Conservation (phyloP, 805 yeast species). For the Novakomyces olei region DNA sequence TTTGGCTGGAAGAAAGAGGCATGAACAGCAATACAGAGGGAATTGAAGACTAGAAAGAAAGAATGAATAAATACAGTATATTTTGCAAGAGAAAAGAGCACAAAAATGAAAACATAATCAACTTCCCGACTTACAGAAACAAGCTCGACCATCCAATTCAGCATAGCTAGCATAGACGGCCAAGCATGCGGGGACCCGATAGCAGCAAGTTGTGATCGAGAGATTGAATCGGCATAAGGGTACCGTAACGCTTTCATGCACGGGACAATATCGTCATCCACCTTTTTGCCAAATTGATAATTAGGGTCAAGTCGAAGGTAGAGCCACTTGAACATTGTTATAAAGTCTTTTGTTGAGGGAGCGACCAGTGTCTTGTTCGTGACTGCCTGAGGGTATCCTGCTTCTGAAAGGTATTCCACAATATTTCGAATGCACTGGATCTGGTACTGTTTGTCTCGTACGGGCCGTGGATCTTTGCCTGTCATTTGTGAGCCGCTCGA, state of each 20-base stretch:
- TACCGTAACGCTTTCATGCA: slow-evolving; percentile 44
- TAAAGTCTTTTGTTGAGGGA: slow-evolving; percentile 79
- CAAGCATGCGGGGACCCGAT: slow-evolving; percentile 69
- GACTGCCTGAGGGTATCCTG: slow-evolving; percentile 46
- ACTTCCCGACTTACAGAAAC: slow-evolving; percentile 13
- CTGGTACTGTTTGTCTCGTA: slow-evolving; percentile 52
- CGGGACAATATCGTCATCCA: slow-evolving; percentile 55
- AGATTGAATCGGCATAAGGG: slow-evolving; percentile 61
- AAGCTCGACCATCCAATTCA: slow-evolving; percentile 57
- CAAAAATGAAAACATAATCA: too few species aligned
- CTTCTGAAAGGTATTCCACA: slow-evolving; percentile 40
- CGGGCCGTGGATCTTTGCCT: slow-evolving; percentile 47
- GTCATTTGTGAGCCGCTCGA: too few species aligned
- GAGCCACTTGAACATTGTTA: slow-evolving; percentile 54
- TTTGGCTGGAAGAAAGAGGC: too few species aligned
- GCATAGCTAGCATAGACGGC: slow-evolving; percentile 63
- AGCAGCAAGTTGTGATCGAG: slow-evolving; percentile 69
- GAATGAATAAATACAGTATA: too few species aligned
- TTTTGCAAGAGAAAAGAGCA: too few species aligned
- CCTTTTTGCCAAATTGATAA: slow-evolving; percentile 39
- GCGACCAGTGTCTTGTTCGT: slow-evolving; percentile 39
- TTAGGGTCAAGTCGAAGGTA: slow-evolving; percentile 63
- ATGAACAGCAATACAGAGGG: too few species aligned
- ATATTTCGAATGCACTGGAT: slow-evolving; percentile 13
- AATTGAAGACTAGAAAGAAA: too few species aligned